A percentile compares a stretch with the other conserved stretches of the same genome.
Conservation (phyloP, 345 rosid species). For the Trapa incisa region DNA sequence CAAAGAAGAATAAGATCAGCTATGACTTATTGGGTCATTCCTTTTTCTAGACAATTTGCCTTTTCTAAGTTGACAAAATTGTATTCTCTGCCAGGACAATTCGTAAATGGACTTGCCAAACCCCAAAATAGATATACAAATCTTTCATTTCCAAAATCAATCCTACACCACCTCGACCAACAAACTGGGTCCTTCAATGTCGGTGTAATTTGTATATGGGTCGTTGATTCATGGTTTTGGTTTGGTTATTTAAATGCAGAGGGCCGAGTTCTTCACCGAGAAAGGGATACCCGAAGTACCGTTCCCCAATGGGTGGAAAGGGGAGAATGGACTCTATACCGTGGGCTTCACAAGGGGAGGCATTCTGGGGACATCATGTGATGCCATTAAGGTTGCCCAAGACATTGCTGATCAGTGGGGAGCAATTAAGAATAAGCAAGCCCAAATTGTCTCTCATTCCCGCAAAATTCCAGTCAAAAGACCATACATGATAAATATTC, state of each 20-base stretch:
- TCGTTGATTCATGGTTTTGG: neutral
- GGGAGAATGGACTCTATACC: constrained; percentile 58
- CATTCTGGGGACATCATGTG: constrained; percentile 61
- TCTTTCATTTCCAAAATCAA: neutral
- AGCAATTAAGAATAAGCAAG: constrained; percentile 12
- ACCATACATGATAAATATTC: neutral
- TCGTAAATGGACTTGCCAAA: neutral
- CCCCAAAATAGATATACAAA: neutral
- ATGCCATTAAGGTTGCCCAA: constrained; percentile 57
- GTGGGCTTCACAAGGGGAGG: constrained; percentile 87
- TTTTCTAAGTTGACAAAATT: constrained; percentile 5
- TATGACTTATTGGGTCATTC: constrained; percentile 13
- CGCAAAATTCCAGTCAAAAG: constrained; percentile 25
- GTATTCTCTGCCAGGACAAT: neutral
- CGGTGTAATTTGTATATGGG: neutral
- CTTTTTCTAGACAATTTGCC: constrained; percentile 7
- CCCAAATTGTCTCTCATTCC: constrained; percentile 19
- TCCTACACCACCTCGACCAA: too few relatives aligned
- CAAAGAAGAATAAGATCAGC: constrained; percentile 22
- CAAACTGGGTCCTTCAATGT: too few relatives aligned
- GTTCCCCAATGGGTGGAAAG: constrained; percentile 79
- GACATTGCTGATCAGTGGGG: constrained; percentile 55
- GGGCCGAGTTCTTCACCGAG: constrained; percentile 47
- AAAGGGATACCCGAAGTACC: constrained; percentile 76
- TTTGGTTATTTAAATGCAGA: constrained; percentile 22